Percentiles rank a stretch among this genome's conserved stretches.
Evolutionary conservation across 768 basidiomycete species (phyloP).

Genomic region (Candolleomyces eurysporus): DNA sequence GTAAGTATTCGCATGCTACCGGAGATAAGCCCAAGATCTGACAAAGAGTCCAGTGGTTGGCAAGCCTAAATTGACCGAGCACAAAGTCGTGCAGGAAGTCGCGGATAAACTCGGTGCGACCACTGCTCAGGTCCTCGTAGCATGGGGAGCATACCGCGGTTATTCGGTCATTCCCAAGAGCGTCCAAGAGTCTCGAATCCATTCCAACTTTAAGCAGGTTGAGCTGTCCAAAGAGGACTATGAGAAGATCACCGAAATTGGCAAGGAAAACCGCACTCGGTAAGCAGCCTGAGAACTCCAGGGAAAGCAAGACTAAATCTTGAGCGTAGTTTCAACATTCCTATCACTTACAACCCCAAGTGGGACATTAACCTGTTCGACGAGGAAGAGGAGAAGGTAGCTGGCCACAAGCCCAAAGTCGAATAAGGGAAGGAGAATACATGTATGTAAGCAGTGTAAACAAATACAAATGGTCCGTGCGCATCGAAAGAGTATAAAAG

Average conservation of each 20-base stretch:
- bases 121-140: conserved; percentile 79
- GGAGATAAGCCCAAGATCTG: too few relatives aligned
- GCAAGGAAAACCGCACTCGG: conserved; percentile 44
- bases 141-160: conserved; percentile 75
- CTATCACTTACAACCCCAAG: conserved; percentile 45
- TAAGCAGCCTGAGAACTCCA: conserved; percentile 13
- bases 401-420: conserved; percentile 31
- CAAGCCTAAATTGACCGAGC: conserved; percentile 66
- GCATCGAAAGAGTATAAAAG: conserved; percentile 18
- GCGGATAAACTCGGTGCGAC: conserved; percentile 63
- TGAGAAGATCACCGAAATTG: conserved; percentile 52
- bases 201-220: conserved; percentile 77
- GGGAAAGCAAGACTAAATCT: background rate
- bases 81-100: conserved; percentile 57
- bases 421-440: conserved; percentile 10
- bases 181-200: conserved; percentile 67
- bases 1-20: conserved; percentile 32
- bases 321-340: conserved; percentile 60
- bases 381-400: conserved; percentile 56
- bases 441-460: background rate
- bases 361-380: conserved; percentile 78
- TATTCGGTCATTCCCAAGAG: conserved; percentile 86
- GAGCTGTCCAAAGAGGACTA: conserved; percentile 66
- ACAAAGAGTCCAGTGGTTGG: conserved; percentile 42
- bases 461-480: conserved; percentile 28